Evolutionary conservation across 768 basidiomycete species (phyloP), one percentile per base, ranked within the genome.

Genomic region (Grammothele lineata): DNA sequence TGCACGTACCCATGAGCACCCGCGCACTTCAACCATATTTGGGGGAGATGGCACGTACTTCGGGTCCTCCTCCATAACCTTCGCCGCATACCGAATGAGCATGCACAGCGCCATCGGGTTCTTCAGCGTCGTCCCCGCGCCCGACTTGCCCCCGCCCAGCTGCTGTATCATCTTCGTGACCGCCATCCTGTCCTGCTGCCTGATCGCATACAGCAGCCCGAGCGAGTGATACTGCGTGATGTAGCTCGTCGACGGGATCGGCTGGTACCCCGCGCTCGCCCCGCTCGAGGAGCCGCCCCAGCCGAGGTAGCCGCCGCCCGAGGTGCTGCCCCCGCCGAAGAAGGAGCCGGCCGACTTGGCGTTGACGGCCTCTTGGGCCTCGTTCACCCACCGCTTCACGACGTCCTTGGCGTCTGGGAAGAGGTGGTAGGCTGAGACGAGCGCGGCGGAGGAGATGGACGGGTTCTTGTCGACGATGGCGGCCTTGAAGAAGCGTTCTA

Each of bases 101-200:
- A 99, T 96, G 67, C 93, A 98, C 26, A 98, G 73, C 4, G 96
- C 93, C 89, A 96, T 93, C 5, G 95, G 83, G 64, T 92, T 98
- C 72, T 92, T 92, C 57, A 99, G 64, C 9, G 84, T 84, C 18
- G 87, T 88, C 6, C 86, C 87, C 33, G 85, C 75, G 23, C 89
- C 89, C 32, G 87, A 83, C 59, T 88, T 88, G 12, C 90, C 90
- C 5, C 90, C 90, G 36, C 89, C 91, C 15, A 97, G 78, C 64
- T 98, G 95, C 66, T 98, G 95, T 41, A 99, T 94, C 92, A 97
- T 95, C 71, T 98, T 99, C 23, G 92, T 97, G 26, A 98, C 83
- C 3, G 96, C 96, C 96, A 98, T 99, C 53, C 96, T 76, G 69
- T 99, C 96, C 63, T 96, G 93, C 63, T 95, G 92, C 36, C 96